phyloP scores from a whole-genome alignment of 2,329 filamentous ascomycete species.

The Cryphonectria carpinicola region DNA sequence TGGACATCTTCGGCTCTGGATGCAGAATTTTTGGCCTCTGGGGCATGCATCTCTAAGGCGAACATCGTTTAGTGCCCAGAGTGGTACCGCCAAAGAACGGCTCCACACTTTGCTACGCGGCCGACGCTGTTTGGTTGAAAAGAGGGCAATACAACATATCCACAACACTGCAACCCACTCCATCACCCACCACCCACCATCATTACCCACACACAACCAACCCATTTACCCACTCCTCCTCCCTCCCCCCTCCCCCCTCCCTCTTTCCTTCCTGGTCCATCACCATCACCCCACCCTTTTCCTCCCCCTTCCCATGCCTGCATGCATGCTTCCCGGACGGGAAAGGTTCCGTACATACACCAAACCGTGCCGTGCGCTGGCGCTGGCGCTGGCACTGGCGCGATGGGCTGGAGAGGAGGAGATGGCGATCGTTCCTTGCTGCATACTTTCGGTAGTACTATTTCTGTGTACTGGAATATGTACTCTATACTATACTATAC shows the following conservation, averaged over 20 bases:
- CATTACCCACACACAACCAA: neutral
- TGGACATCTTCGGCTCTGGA: neutral
- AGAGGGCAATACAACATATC: slow-evolving; percentile 2
- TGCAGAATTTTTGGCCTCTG: neutral
- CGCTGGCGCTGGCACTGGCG: slow-evolving; percentile 20
- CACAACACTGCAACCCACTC: neutral
- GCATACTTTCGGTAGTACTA: neutral
- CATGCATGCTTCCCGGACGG: neutral
- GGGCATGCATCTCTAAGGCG: slow-evolving; percentile 2
- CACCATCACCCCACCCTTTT: neutral
- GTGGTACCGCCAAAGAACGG: neutral
- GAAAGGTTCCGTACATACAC: slow-evolving; percentile 15
- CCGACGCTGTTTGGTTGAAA: slow-evolving; percentile 24
- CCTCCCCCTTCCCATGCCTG: slow-evolving; percentile 4
- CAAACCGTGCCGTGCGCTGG: slow-evolving; percentile 25
- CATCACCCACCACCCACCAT: neutral
- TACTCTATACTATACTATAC: neutral
- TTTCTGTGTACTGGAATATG: too few relatives aligned
- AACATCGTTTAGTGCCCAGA: slow-evolving; percentile 20
- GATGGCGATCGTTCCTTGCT: neutral
- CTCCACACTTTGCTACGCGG: slow-evolving; percentile 25
- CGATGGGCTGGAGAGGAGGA: neutral
- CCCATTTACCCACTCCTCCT: neutral
- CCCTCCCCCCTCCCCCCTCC: neutral
- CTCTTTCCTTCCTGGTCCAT: neutral